A percentile compares a stretch with the other conserved stretches of the same genome.
phyloP scores from a whole-genome alignment of 1,139 yeast genomes.

The Spencermartinsiella ligniputridi region DNA sequence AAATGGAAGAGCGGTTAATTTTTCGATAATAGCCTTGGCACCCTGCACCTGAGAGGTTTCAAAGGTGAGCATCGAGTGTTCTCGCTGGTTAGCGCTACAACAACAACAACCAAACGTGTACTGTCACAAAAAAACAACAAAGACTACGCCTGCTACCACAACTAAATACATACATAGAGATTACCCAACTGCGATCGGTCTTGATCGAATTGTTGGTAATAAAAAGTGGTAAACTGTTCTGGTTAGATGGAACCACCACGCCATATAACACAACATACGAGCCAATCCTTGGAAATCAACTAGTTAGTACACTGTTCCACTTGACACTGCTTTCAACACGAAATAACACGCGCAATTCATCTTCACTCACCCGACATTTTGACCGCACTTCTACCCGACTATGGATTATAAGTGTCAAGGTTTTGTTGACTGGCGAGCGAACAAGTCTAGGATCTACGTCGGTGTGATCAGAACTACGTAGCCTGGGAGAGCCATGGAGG shows the following conservation, averaged over 20 bases:
- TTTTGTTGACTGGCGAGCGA: no score
- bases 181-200: constrained; percentile 92
- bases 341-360: no score
- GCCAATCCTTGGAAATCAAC: constrained; percentile 33
- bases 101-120: no score
- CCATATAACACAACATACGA: constrained; percentile 19
- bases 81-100: constrained; percentile 53
- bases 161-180: constrained; percentile 55
- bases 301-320: constrained; percentile 2
- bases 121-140: neutral
- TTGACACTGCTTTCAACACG: neutral
- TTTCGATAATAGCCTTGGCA: constrained; percentile 85
- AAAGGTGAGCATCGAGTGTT: constrained; percentile 94
- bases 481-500: no score
- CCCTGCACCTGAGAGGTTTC: constrained; percentile 96
- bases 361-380: neutral
- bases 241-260: neutral
- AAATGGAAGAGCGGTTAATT: constrained; percentile 82
- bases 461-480: neutral
- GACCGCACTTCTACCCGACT: neutral
- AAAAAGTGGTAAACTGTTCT: constrained; percentile 84
- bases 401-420: no score
- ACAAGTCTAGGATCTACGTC: neutral
- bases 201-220: constrained; percentile 91
- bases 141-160: neutral